These are phyloP conservation scores for Fonsecaea monophora DNA, from an alignment of 2,329 filamentous ascomycete species.

Conservation along the genomic window DNA sequence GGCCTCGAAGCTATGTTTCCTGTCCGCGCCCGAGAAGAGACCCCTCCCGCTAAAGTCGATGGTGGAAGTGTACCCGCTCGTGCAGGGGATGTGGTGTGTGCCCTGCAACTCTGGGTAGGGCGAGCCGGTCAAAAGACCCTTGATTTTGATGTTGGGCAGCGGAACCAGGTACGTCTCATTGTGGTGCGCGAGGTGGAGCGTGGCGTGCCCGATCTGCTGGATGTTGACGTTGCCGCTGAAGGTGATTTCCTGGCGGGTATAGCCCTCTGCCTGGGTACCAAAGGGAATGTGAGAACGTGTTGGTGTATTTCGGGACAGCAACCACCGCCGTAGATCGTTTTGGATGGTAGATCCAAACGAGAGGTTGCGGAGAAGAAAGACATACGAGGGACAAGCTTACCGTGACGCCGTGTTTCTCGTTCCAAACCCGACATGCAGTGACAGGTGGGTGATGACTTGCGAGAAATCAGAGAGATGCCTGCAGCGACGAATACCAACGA, in stretches of 20 bases:
- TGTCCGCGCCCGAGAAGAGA: conserved; percentile 26
- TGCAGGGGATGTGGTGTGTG: conserved; percentile 34
- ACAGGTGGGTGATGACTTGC: conserved; percentile 39
- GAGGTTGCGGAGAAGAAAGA: not conserved
- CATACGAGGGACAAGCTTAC: conserved; percentile 6
- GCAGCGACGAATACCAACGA: not conserved
- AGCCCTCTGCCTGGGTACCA: conserved; percentile 35
- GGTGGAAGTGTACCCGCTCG: conserved; percentile 36
- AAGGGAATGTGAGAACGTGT: not conserved
- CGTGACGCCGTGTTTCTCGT: conserved; percentile 36
- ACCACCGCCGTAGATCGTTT: too few species aligned
- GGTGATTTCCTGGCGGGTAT: conserved; percentile 39
- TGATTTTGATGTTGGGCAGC: conserved; percentile 37
- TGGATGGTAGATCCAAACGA: too few species aligned
- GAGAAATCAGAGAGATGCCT: not conserved
- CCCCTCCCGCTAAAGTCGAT: conserved; percentile 37
- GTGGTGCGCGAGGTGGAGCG: conserved; percentile 31
- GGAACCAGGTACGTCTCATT: conserved; percentile 38
- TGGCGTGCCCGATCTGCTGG: conserved; percentile 36
- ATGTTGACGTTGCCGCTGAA: conserved; percentile 36
- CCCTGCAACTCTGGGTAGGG: conserved; percentile 47
- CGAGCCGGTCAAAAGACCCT: conserved; percentile 54
- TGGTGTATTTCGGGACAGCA: too few species aligned
- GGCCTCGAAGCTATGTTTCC: conserved; percentile 36
- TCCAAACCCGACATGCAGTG: conserved; percentile 40